phyloP scores from a whole-genome alignment of 805 yeast genomes.

The Hanseniaspora nectarophila region DNA sequence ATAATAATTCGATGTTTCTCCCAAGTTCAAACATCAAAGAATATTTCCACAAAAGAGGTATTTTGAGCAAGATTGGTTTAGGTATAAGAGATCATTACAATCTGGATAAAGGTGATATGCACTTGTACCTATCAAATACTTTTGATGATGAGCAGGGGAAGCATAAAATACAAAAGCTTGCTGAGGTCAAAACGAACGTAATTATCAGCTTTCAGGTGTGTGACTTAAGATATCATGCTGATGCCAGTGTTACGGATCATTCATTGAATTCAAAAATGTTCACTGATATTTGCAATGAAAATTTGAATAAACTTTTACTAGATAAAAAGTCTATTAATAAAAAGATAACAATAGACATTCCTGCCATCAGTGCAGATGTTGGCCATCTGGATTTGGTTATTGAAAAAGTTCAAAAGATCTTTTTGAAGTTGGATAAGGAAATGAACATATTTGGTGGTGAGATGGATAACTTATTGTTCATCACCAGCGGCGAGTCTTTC shows the following conservation, averaged over 20 bases:
- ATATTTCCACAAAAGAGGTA: conserved; percentile 26
- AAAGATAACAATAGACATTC: not conserved
- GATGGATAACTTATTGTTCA: conserved; percentile 2
- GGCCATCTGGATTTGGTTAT: not conserved
- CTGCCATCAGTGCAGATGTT: not conserved
- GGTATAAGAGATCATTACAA: conserved; percentile 31
- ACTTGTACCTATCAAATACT: conserved; percentile 27
- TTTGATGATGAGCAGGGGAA: not conserved
- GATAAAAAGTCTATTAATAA: not conserved
- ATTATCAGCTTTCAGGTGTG: conserved; percentile 6
- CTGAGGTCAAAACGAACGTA: not conserved
- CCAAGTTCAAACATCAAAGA: conserved; percentile 24
- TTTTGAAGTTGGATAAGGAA: not conserved
- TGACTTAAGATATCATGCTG: not conserved
- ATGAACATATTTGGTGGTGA: not conserved
- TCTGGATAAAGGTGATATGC: conserved; percentile 24
- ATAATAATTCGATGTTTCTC: conserved; percentile 24
- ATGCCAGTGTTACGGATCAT: not conserved
- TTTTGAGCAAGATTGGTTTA: conserved; percentile 28
- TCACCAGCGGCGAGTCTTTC: conserved; percentile 4
- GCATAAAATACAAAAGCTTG: not conserved
- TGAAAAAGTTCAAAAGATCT: not conserved
- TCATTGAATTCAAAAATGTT: not conserved
- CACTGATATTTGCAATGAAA: not conserved
- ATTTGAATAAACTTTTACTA: not conserved